Base-by-base conservation (phyloP, 2,329 filamentous ascomycete genomes). In the Diaporthe batatas region DNA sequence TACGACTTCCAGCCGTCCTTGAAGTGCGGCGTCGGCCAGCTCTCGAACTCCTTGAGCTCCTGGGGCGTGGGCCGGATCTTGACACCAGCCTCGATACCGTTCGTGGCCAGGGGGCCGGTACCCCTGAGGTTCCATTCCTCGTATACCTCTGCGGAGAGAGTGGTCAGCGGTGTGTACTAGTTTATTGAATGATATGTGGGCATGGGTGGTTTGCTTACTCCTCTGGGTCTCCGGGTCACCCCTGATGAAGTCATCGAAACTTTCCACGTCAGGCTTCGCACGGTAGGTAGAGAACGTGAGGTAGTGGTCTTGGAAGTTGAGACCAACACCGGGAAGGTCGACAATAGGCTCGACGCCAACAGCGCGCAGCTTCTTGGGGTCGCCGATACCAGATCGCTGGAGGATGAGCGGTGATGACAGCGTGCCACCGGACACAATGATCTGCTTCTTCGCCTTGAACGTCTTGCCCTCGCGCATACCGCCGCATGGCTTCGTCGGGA, bases 111-210 rank as follows among this genome's bases (percentile, higher is more conserved):
- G 1, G 93, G 93, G 0, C 93, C 93, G 3, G 93, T 95, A 3
- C 93, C 93, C 78, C 94, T 94, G 75, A 91, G 81, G 74, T 94
- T 91, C 93, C 93, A 95, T 80, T 95, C 92, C 1, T 94, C 88
- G 74, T 90, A 95, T 10, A 95, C 91, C 75, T 83, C 87, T 88
- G 36, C 5, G 2, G 0, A 18, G 18, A 23, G 4, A 18, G 14
- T 39, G 0, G 59, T 77, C 12, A 77, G 73, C 57, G 51, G 4
- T 23, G 6, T 51, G n/a, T 11, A 6, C 12, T 23, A 14, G 3
- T 25, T 4, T 5, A 49, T 11, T 4, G 1, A 8, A n/a, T 4
- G 10, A 1, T 1, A 1, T 11, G 4, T 14, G 47, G 11, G n/a
- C 12, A 42, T 29, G 3, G 4, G 16, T 16, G 1, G 12, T 16